Evolutionary conservation across 2,329 filamentous ascomycete genomes (phyloP).

Genomic region (Colletotrichum sp.): DNA sequence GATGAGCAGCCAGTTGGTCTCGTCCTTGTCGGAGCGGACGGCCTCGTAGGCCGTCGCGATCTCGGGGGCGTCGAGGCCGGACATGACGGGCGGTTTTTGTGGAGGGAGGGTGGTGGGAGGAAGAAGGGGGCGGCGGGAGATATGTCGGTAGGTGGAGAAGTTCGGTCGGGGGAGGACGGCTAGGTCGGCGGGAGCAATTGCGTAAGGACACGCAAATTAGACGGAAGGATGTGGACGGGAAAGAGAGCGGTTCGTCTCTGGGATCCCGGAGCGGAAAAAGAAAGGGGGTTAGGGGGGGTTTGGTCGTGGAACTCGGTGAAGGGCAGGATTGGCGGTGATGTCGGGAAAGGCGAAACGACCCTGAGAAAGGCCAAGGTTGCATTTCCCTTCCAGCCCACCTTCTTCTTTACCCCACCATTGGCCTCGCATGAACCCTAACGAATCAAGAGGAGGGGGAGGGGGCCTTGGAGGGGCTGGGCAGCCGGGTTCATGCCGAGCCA

Average conservation of each 20-base stretch:
- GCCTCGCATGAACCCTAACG: conserved; percentile 6
- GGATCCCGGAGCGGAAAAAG: neutral
- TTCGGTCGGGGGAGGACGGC: neutral
- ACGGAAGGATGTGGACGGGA: neutral
- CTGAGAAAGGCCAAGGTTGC: conserved; percentile 20
- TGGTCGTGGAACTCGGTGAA: conserved; percentile 2
- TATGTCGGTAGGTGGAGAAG: neutral
- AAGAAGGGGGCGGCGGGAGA: neutral
- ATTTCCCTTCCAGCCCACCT: neutral
- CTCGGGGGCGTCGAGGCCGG: conserved; percentile 61
- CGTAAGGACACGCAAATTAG: neutral
- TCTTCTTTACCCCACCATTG: conserved; percentile 2
- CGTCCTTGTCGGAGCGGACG: conserved; percentile 70
- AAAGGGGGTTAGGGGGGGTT: neutral
- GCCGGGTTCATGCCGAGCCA: neutral
- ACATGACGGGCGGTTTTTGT: conserved; percentile 47
- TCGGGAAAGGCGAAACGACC: conserved; percentile 5
- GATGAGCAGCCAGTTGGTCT: conserved; percentile 71
- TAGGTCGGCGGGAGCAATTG: neutral
- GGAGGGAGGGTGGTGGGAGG: neutral
- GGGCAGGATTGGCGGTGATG: conserved; percentile 11
- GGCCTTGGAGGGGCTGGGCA: neutral
- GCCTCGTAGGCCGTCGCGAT: conserved; percentile 69
- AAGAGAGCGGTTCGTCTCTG: neutral
- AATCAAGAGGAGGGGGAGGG: conserved; percentile 7